Conservation (phyloP, 129 eudicot species). For the Flaveria robusta region DNA sequence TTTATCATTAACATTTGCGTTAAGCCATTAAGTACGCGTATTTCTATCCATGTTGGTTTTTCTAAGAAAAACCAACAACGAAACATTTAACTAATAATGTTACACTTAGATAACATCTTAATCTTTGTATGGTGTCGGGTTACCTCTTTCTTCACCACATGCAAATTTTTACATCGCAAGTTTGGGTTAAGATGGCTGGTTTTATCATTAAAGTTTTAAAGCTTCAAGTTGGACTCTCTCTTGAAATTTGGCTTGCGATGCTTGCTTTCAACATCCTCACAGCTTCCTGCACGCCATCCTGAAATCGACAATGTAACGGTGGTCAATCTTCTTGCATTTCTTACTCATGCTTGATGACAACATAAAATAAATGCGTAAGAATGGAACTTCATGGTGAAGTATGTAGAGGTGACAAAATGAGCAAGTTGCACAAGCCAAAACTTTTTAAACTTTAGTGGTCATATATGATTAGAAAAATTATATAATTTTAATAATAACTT, state of each 20-base stretch:
- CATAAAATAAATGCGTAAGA: neutral
- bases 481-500: neutral
- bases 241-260: slow-evolving; percentile 3
- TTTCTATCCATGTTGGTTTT: neutral
- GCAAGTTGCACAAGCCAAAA: neutral
- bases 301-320: slow-evolving; percentile 17
- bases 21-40: neutral
- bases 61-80: too few relatives aligned
- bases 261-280: slow-evolving; percentile 50
- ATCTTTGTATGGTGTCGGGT: neutral
- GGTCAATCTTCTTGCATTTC: slow-evolving; percentile 24
- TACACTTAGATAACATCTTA: neutral
- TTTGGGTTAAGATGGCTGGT: neutral
- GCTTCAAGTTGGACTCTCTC: slow-evolving; percentile 2
- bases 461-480: neutral
- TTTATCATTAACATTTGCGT: too few relatives aligned
- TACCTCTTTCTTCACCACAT: neutral
- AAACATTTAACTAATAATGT: neutral
- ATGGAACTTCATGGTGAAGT: neutral
- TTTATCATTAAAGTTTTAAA: slow-evolving; percentile 2
- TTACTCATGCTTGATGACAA: slow-evolving; percentile 7
- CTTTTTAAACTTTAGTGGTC: neutral
- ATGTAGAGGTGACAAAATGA: neutral
- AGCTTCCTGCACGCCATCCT: slow-evolving; percentile 82
- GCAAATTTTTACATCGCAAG: neutral